Evolutionary conservation across 257 asterid genomes (phyloP).

Genomic region (Verbascum thapsus): DNA sequence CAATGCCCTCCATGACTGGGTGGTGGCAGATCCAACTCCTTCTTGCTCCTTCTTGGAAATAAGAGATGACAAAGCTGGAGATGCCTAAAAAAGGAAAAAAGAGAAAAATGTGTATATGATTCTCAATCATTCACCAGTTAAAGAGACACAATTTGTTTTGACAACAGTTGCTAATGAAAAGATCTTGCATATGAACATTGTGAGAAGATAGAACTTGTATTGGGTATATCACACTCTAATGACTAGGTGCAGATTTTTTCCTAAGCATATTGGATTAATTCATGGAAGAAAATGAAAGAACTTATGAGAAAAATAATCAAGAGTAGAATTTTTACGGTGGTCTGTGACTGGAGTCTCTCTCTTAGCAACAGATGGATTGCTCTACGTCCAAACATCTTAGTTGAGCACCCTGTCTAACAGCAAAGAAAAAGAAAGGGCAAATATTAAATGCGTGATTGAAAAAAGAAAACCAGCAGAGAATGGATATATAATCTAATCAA

Average conservation of each 20-base stretch:
- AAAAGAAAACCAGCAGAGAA: not conserved
- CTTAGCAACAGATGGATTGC: constrained; percentile 39
- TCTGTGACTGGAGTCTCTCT: constrained; percentile 38
- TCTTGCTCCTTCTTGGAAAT: too few relatives aligned
- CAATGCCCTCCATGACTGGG: constrained; percentile 25
- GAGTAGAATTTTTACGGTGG: constrained; percentile 30
- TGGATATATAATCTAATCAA: constrained; percentile 1
- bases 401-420: constrained; percentile 26
- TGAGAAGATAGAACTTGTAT: not conserved
- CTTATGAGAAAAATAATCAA: not conserved
- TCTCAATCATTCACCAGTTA: not conserved
- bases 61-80: too few relatives aligned
- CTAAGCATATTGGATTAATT: not conserved
- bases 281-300: not conserved
- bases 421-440: not conserved
- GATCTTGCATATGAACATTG: not conserved
- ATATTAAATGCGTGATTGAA: not conserved
- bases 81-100: too few relatives aligned
- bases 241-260: not conserved
- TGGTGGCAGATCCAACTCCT: too few relatives aligned
- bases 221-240: not conserved
- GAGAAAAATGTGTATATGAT: not conserved
- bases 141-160: not conserved
- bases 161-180: constrained; percentile 1
- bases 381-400: constrained; percentile 51